Conservation (phyloP, 2,329 filamentous ascomycete genomes). For the Penicillium rolfsii region DNA sequence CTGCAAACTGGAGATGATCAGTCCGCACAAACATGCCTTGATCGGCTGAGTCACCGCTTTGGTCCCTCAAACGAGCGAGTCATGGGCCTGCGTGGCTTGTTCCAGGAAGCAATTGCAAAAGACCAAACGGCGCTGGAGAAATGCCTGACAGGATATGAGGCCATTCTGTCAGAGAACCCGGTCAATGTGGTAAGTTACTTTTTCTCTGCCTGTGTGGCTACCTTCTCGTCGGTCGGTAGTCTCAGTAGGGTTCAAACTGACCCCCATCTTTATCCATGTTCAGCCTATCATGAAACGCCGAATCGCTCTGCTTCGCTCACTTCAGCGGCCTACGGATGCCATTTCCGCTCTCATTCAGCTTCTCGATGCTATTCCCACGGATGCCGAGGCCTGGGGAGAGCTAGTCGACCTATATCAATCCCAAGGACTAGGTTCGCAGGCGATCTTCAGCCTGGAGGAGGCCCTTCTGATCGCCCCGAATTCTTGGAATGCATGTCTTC, state of each 20-base stretch:
- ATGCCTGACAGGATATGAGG: constrained; percentile 77
- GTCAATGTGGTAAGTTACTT: constrained; percentile 72
- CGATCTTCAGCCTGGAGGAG: constrained; percentile 87
- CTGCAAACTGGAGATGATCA: constrained; percentile 82
- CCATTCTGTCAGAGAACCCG: constrained; percentile 70
- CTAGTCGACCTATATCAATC: constrained; percentile 82
- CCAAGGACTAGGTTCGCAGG: constrained; percentile 78
- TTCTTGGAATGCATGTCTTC: constrained; percentile 81
- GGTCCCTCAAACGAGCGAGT: constrained; percentile 82
- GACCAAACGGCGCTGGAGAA: constrained; percentile 66
- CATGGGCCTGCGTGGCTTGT: constrained; percentile 78
- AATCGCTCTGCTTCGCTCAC: constrained; percentile 74
- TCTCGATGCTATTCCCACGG: constrained; percentile 81
- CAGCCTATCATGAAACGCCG: constrained; percentile 84
- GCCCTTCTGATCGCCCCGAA: constrained; percentile 84
- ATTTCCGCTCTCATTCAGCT: constrained; percentile 73
- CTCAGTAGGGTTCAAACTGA: neutral
- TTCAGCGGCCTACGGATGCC: constrained; percentile 72
- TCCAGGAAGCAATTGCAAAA: constrained; percentile 78
- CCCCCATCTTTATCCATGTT: neutral
- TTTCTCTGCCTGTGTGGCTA: neutral
- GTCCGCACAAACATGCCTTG: constrained; percentile 74
- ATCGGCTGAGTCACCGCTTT: constrained; percentile 77
- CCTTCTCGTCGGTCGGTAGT: neutral
- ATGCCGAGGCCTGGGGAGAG: constrained; percentile 92